Evolutionary conservation across 139 green algal species (phyloP), one percentile per base, ranked within the genome.

Genomic region (Chlorella sp.): DNA sequence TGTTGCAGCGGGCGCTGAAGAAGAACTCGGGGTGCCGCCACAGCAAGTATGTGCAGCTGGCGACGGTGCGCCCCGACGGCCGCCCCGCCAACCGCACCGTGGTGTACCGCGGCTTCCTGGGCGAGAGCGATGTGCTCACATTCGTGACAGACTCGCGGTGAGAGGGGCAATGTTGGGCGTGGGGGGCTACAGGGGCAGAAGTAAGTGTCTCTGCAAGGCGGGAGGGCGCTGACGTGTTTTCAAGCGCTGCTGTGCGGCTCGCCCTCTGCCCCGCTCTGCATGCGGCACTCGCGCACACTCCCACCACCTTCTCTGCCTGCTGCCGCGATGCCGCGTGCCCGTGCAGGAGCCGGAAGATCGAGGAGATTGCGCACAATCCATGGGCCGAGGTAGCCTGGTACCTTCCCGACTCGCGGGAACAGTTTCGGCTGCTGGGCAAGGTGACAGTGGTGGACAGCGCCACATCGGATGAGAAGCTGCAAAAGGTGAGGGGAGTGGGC

Each of bases 311-410:
- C 48, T 16, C 48, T 57, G 48, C 48, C 48, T 80, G 32, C 73
- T 39, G 28, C 16, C 3, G 19, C 73, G 15, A 40, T n/a, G 48
- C 32, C n/a, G 0, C 3, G 32, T 76, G 28, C 9, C 75, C 36
- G 34, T 83, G 26, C 75, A 92, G 92, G 86, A 95, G 53, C 48
- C 53, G 66, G n/a, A 96, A 96, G 83, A 64, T 95, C 4, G 48
- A 85, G 12, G 92, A 98, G 36, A 40, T 97, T 0, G 84, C 91
- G 15, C 19, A 77, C 36, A 94, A 93, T 48, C 91, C 94, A 1
- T 93, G 85, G 42, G 94, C 90, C 0, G 96, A 98, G 90, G 89
- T 95, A 12, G 92, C 91, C 61, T 98, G 96, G 96, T 98, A 98
- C 89, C 95, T 98, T 40, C 91, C 95, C 39, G 90, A 87, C 32